These are phyloP conservation scores for Colletotrichum endophyticum DNA, from an alignment of 2,329 filamentous ascomycete species.

Conservation along the genomic window DNA sequence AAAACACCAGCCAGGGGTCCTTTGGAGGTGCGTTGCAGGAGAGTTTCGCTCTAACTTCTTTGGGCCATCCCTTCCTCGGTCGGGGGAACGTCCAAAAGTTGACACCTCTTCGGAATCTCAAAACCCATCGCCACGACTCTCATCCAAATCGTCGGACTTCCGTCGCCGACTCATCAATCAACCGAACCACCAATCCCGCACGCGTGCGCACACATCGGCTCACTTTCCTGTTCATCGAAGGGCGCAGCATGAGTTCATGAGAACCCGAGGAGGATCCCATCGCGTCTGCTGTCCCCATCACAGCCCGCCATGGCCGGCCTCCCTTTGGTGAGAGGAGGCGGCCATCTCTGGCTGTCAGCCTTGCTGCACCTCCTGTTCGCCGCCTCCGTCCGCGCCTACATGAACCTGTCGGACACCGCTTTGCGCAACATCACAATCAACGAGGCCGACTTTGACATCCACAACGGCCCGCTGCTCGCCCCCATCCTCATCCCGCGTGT, in stretches of 20 bases:
- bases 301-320: slow-evolving; percentile 17
- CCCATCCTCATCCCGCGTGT: slow-evolving; percentile 79
- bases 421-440: slow-evolving; percentile 67
- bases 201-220: neutral
- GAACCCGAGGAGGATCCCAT: neutral
- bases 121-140: neutral
- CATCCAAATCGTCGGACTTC: neutral
- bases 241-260: slow-evolving; percentile 16
- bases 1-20: slow-evolving; percentile 3
- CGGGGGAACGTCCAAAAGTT: slow-evolving; percentile 11
- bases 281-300: neutral
- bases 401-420: slow-evolving; percentile 66
- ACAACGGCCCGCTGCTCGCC: slow-evolving; percentile 70
- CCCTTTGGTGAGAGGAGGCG: slow-evolving; percentile 11
- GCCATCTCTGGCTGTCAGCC: slow-evolving; percentile 11
- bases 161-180: neutral
- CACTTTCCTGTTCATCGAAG: neutral
- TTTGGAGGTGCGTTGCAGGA: slow-evolving; percentile 9
- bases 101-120: slow-evolving; percentile 17
- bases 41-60: slow-evolving; percentile 19
- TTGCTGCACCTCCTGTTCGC: slow-evolving; percentile 26
- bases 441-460: slow-evolving; percentile 71
- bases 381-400: slow-evolving; percentile 34
- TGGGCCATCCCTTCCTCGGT: neutral
- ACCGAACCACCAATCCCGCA: neutral